A percentile compares a stretch with the other conserved stretches of the same genome.
phyloP scores from a whole-genome alignment of 2,329 filamentous ascomycete genomes.

The Alternaria tenuissima region DNA sequence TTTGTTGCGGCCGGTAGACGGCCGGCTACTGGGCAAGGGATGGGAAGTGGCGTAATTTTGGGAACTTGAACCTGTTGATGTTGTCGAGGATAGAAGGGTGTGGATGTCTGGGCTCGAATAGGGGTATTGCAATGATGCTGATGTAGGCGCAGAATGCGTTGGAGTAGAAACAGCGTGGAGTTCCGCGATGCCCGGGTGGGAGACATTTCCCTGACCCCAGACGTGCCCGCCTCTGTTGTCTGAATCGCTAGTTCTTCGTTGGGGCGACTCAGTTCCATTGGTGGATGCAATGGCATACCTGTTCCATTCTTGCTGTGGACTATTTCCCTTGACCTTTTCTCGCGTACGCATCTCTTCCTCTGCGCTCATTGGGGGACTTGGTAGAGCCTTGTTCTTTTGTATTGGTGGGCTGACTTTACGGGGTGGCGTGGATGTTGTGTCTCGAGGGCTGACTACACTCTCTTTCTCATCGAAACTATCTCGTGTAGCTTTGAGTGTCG shows the following conservation, averaged over 20 bases:
- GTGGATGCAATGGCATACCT: slow-evolving; percentile 6
- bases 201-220: slow-evolving; percentile 13
- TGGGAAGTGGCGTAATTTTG: slow-evolving; percentile 1
- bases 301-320: slow-evolving; percentile 18
- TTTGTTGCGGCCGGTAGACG: slow-evolving; percentile 10
- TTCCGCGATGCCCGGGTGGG: slow-evolving; percentile 31
- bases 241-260: slow-evolving; percentile 20
- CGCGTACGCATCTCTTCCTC: slow-evolving; percentile 27
- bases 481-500: slow-evolving; percentile 16
- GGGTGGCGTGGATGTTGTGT: slow-evolving; percentile 17
- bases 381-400: slow-evolving; percentile 45
- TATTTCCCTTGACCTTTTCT: slow-evolving; percentile 21
- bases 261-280: slow-evolving; percentile 5
- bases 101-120: slow-evolving; percentile 15
- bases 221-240: slow-evolving; percentile 18
- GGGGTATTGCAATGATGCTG: slow-evolving; percentile 21
- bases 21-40: slow-evolving; percentile 6
- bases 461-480: slow-evolving; percentile 25
- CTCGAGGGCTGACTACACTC: slow-evolving; percentile 12
- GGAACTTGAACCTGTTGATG: slow-evolving; percentile 2
- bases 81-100: slow-evolving; percentile 2
- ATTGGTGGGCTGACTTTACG: slow-evolving; percentile 31
- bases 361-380: slow-evolving; percentile 32
- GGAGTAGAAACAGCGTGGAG: slow-evolving; percentile 23
- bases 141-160: slow-evolving; percentile 33